Conservation (phyloP, 305 asterid genomes). For the Lippia alba region DNA sequence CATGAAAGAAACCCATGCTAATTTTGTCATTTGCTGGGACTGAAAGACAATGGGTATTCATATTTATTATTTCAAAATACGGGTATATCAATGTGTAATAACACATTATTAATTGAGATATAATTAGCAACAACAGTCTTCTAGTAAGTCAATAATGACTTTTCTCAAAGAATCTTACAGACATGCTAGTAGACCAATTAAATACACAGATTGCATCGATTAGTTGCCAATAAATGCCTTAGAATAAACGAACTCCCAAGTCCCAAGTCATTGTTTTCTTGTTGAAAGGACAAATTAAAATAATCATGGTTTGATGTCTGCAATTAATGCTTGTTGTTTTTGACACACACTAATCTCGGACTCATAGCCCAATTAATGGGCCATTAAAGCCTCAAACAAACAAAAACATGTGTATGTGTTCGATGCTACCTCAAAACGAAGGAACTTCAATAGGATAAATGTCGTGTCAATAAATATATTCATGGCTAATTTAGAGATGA, state of each 20-base stretch:
- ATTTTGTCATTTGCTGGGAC: slow-evolving; percentile 37
- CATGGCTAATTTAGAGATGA: background rate
- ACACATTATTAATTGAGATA: slow-evolving; percentile 9
- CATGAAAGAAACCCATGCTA: slow-evolving; percentile 31
- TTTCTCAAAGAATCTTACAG: slow-evolving; percentile 55
- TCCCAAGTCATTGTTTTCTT: background rate
- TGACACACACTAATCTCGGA: slow-evolving; percentile 15
- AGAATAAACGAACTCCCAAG: slow-evolving; percentile 42
- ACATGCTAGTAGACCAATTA: slow-evolving; percentile 64
- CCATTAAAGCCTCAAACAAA: slow-evolving; percentile 12
- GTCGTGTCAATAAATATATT: background rate
- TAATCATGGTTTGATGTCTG: slow-evolving; percentile 23
- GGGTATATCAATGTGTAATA: background rate
- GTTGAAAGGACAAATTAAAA: slow-evolving; percentile 25
- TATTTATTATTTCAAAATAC: background rate
- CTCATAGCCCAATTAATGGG: slow-evolving; percentile 8
- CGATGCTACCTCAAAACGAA: background rate
- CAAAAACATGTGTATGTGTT: background rate
- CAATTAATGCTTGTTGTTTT: slow-evolving; percentile 37
- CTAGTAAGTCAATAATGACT: slow-evolving; percentile 40
- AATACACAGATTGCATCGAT: slow-evolving; percentile 40
- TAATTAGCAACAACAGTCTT: slow-evolving; percentile 39
- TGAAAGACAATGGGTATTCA: slow-evolving; percentile 7
- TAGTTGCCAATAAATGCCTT: slow-evolving; percentile 33
- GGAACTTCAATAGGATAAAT: background rate